phyloP scores from a whole-genome alignment of 208 protist species.

The Borovskyia barvae region DNA sequence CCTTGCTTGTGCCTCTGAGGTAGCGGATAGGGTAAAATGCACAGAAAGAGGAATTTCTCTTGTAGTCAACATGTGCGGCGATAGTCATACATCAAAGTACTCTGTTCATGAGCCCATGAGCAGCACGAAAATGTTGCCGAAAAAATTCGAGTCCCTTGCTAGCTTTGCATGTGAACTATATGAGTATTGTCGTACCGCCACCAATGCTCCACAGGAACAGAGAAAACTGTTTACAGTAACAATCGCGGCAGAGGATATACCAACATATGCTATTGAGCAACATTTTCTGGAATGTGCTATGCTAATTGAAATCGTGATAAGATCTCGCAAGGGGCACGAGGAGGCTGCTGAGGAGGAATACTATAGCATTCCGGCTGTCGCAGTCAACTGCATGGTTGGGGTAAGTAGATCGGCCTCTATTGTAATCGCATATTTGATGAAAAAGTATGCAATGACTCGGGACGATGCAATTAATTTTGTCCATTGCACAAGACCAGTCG shows the following conservation, averaged over 20 bases:
- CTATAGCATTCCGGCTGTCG: slow-evolving; percentile 28
- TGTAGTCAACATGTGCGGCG: slow-evolving; percentile 72
- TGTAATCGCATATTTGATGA: slow-evolving; percentile 87
- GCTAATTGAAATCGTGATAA: slow-evolving; percentile 64
- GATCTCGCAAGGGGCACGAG: slow-evolving; percentile 14
- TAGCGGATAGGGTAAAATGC: slow-evolving; percentile 34
- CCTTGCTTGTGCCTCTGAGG: slow-evolving; percentile 65
- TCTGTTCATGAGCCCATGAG: slow-evolving; percentile 54
- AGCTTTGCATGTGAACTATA: slow-evolving; percentile 50
- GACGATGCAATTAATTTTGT: slow-evolving; percentile 64
- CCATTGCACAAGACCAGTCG: slow-evolving; percentile 45
- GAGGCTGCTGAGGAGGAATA: neutral
- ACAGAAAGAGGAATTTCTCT: slow-evolving; percentile 39
- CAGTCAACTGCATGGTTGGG: slow-evolving; percentile 86
- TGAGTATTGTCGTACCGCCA: slow-evolving; percentile 25
- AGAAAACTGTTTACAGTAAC: slow-evolving; percentile 68
- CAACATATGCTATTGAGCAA: slow-evolving; percentile 67
- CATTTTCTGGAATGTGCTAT: slow-evolving; percentile 67
- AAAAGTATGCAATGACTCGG: slow-evolving; percentile 36
- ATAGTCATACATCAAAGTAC: slow-evolving; percentile 43
- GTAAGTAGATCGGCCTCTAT: slow-evolving; percentile 83
- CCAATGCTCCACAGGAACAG: slow-evolving; percentile 12
- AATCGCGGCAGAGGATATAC: slow-evolving; percentile 62
- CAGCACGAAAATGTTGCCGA: slow-evolving; percentile 2
- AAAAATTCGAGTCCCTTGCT: slow-evolving; percentile 31